Percentiles rank a stretch among this genome's conserved stretches.
Evolutionary conservation across 306 rosid species (phyloP).

Genomic region (Carpinus viminea): DNA sequence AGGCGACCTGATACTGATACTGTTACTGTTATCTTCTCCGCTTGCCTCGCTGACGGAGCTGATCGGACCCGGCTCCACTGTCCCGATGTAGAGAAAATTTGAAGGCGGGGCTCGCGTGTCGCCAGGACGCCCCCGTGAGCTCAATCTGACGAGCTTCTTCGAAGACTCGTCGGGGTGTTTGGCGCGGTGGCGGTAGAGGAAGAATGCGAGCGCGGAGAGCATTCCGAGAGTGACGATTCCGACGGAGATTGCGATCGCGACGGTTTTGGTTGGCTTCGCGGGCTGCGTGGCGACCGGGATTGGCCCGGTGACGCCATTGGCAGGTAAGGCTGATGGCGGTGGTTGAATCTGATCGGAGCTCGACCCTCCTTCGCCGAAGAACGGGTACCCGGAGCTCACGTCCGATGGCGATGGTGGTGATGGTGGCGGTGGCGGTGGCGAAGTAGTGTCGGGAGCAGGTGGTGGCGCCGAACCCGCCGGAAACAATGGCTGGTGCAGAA

Average conservation of each 20-base stretch:
- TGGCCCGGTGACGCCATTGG: conserved; percentile 47
- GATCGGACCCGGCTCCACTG: conserved; percentile 65
- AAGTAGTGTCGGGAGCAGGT: conserved; percentile 36
- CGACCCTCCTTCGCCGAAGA: conserved; percentile 69
- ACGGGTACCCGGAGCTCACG: conserved; percentile 47
- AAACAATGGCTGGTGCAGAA: conserved; percentile 82
- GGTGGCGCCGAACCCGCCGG: conserved; percentile 69
- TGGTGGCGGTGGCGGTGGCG: conserved; percentile 44
- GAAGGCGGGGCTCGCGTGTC: conserved; percentile 60
- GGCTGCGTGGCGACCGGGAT: conserved; percentile 76
- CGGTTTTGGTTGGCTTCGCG: conserved; percentile 62
- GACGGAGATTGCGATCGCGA: conserved; percentile 84
- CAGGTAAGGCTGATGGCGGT: conserved; percentile 22
- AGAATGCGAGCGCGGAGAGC: conserved; percentile 89
- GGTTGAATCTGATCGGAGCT: conserved; percentile 58
- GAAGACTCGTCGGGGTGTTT: conserved; percentile 58
- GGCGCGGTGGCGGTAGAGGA: conserved; percentile 75
- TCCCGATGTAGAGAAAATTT: conserved; percentile 81
- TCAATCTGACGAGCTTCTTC: conserved; percentile 57
- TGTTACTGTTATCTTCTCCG: conserved; percentile 22
- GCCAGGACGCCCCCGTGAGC: conserved; percentile 36
- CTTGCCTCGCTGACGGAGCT: conserved; percentile 26
- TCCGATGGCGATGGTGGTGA: conserved; percentile 39
- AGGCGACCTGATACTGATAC: conserved; percentile 58
- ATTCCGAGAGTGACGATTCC: conserved; percentile 90